Base-by-base conservation (phyloP, 192 early-diverging fungal genomes). In the Phlyctochytrium bullatum region DNA sequence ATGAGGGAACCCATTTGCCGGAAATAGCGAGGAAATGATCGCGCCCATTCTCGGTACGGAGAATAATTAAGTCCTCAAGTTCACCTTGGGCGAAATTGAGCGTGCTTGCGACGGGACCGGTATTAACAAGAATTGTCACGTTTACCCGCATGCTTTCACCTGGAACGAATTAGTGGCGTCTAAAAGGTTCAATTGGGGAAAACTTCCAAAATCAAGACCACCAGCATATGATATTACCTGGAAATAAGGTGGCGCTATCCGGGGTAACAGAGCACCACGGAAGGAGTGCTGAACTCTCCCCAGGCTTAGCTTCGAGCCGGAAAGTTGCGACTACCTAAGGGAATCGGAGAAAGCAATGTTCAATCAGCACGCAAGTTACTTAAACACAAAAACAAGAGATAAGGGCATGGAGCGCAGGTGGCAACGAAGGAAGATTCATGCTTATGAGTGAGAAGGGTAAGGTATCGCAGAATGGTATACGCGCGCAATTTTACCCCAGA, bases 11-110 rank as follows among this genome's bases (percentile, higher is more conserved):
- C 73, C 93, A 95, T 0, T 70, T 68, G 27, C 89, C 95, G 23
- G 78, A 74, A 4, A 95, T 81, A 2, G 85, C 75, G 10, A 98
- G 76, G 73, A 98, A 98, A 60, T 87, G 88, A 60, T 98, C 93
- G 34, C 89, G 89, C 12, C 91, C 89, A 31, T 89, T 85, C 2
- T 90, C 86, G 56, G 91, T 72, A 63, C 90, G 91, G 17, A 98
- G 66, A 27, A 98, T 85, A n/a, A 96, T 68, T 62, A 88, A 90
- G 64, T 94, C 89, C 3, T 83, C 81, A 33, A 91, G 69, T 3
- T 83, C 74, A 2, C 91, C 89, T 0, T 74, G 59, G 1, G 80
- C 82, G 24, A 72, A 69, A 61, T 90, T 93, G 36, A 91, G 78
- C 1, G 76, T 20, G 1, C 78, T 67, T 0, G 84, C 82, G 0